Conservation (phyloP, 1,284 basidiomycete genomes). For the Fomes fomentarius region DNA sequence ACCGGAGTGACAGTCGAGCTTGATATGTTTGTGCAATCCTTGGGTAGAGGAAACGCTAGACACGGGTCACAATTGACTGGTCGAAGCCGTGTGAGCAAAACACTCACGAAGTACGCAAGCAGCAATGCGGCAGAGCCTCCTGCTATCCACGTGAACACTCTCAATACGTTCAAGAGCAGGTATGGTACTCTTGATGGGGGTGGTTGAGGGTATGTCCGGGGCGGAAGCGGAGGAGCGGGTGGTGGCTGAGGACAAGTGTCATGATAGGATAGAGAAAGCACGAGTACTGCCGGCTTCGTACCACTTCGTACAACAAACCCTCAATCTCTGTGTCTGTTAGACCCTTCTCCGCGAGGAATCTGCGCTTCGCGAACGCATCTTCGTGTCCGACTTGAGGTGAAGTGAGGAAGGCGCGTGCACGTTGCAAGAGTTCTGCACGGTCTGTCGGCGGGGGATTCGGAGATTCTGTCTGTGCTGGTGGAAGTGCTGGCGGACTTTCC, state of each 20-base stretch:
- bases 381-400: conserved; percentile 68
- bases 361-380: conserved; percentile 56
- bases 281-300: conserved; percentile 38
- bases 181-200: conserved; percentile 71
- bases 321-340: conserved; percentile 64
- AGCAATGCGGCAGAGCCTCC: conserved; percentile 63
- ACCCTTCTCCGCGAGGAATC: conserved; percentile 76
- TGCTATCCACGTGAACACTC: conserved; percentile 57
- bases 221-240: conserved; percentile 60
- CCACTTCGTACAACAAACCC: conserved; percentile 57
- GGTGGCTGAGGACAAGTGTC: conserved; percentile 43
- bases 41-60: conserved; percentile 68
- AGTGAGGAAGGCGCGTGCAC: conserved; percentile 63
- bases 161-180: conserved; percentile 57
- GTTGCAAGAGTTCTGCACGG: conserved; percentile 52
- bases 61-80: neutral
- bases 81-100: neutral
- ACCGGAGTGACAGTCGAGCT: conserved; percentile 61
- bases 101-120: conserved; percentile 53
- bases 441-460: conserved; percentile 7
- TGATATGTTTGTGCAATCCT: conserved; percentile 58
- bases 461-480: conserved; percentile 3
- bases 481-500: conserved; percentile 5
- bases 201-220: conserved; percentile 71
- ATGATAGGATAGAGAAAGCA: conserved; percentile 9